Percentiles rank a stretch among this genome's conserved stretches.
phyloP scores from a whole-genome alignment of 2,329 filamentous ascomycete genomes.

The Arthroderma sp. region DNA sequence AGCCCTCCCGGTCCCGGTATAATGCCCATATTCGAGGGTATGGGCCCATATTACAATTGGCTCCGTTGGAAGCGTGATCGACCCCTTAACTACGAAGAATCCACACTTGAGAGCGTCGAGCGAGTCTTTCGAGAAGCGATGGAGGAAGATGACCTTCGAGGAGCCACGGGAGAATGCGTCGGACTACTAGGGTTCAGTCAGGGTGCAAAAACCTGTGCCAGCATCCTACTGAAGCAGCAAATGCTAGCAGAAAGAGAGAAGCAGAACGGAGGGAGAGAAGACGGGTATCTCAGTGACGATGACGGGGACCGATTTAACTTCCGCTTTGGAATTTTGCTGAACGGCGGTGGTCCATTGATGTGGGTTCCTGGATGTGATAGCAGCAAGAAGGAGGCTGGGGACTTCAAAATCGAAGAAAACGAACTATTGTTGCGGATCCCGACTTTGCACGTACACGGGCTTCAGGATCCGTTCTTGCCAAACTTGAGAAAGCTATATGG shows the following conservation, averaged over 20 bases:
- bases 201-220: slow-evolving; percentile 49
- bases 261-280: too few relatives aligned
- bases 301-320: slow-evolving; percentile 2
- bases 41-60: slow-evolving; percentile 53
- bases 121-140: slow-evolving; percentile 31
- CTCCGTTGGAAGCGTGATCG: slow-evolving; percentile 48
- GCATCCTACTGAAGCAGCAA: slow-evolving; percentile 36
- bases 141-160: slow-evolving; percentile 17
- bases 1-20: slow-evolving; percentile 47
- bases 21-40: slow-evolving; percentile 49
- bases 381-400: not conserved
- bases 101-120: slow-evolving; percentile 38
- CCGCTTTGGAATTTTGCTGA: slow-evolving; percentile 9
- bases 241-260: slow-evolving; percentile 1
- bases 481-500: slow-evolving; percentile 44
- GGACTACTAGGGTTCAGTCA: slow-evolving; percentile 54
- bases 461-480: slow-evolving; percentile 46
- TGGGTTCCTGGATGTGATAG: not conserved
- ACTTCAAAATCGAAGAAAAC: not conserved
- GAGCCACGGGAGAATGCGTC: slow-evolving; percentile 45
- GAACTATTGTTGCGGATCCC: slow-evolving; percentile 29
- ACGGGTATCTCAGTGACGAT: not conserved
- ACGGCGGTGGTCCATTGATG: slow-evolving; percentile 7
- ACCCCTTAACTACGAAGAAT: slow-evolving; percentile 23
- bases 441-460: slow-evolving; percentile 56